These are phyloP conservation scores for Chrysanthemum makinoi DNA, from an alignment of 129 eudicot species.

Conservation along the genomic window DNA sequence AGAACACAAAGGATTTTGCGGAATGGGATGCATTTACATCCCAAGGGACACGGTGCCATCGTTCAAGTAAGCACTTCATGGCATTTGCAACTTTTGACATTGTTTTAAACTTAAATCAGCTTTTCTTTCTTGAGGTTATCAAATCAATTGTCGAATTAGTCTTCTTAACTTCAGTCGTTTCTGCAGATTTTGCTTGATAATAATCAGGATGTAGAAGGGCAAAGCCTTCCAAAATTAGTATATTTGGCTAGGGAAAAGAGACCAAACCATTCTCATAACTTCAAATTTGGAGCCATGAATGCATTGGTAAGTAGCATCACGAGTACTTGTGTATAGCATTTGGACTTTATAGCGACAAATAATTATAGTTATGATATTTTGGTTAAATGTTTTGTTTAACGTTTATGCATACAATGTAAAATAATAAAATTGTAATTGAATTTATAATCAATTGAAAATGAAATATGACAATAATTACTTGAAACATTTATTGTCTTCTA, in stretches of 20 bases:
- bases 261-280: constrained; percentile 66
- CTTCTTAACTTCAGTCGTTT: neutral
- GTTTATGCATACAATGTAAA: too few species aligned
- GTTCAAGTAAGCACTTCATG: constrained; percentile 38
- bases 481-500: too few species aligned
- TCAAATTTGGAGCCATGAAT: constrained; percentile 97
- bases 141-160: neutral
- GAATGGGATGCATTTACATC: constrained; percentile 54
- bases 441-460: too few species aligned
- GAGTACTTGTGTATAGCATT: too few species aligned
- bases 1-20: constrained; percentile 48
- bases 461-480: too few species aligned
- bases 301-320: constrained; percentile 52
- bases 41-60: constrained; percentile 50
- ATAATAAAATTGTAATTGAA: too few species aligned
- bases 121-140: neutral
- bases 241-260: constrained; percentile 86
- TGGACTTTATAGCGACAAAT: too few species aligned
- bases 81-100: too few species aligned
- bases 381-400: too few species aligned
- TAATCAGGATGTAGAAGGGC: constrained; percentile 48
- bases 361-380: too few species aligned
- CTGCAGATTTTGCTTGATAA: constrained; percentile 57
- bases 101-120: neutral
- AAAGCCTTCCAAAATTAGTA: constrained; percentile 57